phyloP scores from a whole-genome alignment of 768 basidiomycete species.

The Myochromella boudieri region DNA sequence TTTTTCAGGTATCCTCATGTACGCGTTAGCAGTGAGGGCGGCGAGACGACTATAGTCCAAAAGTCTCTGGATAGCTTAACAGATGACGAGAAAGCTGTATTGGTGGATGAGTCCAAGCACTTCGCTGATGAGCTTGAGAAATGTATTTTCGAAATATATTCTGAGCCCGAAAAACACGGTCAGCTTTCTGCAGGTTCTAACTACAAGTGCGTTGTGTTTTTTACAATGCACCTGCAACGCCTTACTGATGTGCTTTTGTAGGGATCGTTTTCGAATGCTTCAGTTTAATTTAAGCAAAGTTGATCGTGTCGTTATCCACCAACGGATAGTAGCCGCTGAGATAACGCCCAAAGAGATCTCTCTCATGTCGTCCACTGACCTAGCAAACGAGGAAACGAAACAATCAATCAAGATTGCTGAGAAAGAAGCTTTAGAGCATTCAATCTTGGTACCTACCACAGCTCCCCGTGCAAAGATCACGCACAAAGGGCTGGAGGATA shows the following conservation, averaged over 20 bases:
- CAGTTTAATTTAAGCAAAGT: constrained; percentile 84
- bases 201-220: constrained; percentile 65
- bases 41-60: constrained; percentile 27
- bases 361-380: constrained; percentile 83
- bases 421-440: constrained; percentile 80
- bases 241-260: constrained; percentile 28
- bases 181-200: constrained; percentile 64
- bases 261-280: constrained; percentile 89
- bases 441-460: constrained; percentile 72
- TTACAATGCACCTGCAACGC: neutral
- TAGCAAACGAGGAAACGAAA: constrained; percentile 85
- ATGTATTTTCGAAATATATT: constrained; percentile 72
- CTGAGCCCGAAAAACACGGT: constrained; percentile 74
- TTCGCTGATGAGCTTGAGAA: constrained; percentile 76
- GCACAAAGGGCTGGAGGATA: constrained; percentile 90
- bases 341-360: constrained; percentile 75
- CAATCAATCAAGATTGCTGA: constrained; percentile 81
- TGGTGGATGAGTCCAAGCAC: constrained; percentile 56
- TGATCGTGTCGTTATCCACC: constrained; percentile 79
- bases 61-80: constrained; percentile 55
- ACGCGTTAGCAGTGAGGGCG: constrained; percentile 29
- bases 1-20: constrained; percentile 71
- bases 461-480: constrained; percentile 81
- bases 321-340: constrained; percentile 66
- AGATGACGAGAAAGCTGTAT: constrained; percentile 55